phyloP scores from a whole-genome alignment of 345 rosid species.

The Hibiscus trionum region DNA sequence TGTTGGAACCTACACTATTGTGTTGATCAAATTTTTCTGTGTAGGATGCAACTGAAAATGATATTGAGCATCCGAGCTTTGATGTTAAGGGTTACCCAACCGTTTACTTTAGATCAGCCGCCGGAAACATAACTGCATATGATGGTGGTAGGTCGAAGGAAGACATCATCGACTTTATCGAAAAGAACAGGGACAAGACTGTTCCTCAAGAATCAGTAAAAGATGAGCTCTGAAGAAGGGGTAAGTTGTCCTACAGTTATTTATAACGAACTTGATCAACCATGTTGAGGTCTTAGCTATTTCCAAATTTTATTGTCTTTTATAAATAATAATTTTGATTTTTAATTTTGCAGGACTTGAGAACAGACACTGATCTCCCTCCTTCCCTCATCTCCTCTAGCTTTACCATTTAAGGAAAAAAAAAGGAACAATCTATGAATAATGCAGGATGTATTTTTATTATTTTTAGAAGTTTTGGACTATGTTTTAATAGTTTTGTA shows the following conservation, averaged over 20 bases:
- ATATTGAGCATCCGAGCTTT: conserved; percentile 49
- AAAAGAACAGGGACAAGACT: conserved; percentile 58
- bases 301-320: not conserved
- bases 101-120: conserved; percentile 63
- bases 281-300: not conserved
- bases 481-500: not conserved
- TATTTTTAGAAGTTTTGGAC: not conserved
- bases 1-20: not conserved
- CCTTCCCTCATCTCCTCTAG: not conserved
- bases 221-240: conserved; percentile 58
- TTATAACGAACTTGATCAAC: not conserved
- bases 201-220: conserved; percentile 32
- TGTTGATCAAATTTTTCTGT: not conserved
- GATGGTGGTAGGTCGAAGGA: conserved; percentile 80
- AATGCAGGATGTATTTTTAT: not conserved
- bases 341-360: not conserved
- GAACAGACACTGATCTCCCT: not conserved
- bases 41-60: conserved; percentile 90
- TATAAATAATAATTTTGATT: not conserved
- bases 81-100: conserved; percentile 87
- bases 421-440: not conserved
- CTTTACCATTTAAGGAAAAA: not conserved
- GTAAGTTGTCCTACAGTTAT: not conserved
- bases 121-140: conserved; percentile 52
- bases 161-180: conserved; percentile 69